Evolutionary conservation across 1,139 yeast genomes (phyloP).

Genomic region (Debaryomycetaceae sp.): DNA sequence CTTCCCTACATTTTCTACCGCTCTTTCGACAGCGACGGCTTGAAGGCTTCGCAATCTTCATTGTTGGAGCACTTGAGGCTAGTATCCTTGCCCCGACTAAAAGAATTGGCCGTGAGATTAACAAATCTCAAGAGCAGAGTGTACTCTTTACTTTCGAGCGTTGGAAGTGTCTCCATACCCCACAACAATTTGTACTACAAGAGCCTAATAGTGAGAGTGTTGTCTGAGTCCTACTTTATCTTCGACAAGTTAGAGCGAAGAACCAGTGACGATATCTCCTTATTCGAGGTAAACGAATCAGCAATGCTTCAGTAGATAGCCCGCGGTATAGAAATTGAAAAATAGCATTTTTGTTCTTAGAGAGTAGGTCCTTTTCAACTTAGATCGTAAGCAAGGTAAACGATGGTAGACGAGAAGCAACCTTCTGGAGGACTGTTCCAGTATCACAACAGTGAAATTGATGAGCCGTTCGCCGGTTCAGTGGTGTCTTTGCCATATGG

Average conservation of each 20-base stretch:
- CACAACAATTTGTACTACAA: not conserved
- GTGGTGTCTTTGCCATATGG: constrained; percentile 41
- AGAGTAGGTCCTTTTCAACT: not conserved
- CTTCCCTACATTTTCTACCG: not conserved
- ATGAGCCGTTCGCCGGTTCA: constrained; percentile 25
- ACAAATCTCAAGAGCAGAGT: not conserved
- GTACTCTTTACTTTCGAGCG: not conserved
- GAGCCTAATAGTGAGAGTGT: not conserved
- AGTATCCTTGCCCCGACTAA: not conserved
- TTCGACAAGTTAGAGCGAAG: not conserved
- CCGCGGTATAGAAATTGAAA: not conserved
- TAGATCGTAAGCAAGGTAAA: too few relatives aligned
- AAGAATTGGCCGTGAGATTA: not conserved
- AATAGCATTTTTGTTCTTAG: not conserved
- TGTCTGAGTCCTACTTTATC: not conserved
- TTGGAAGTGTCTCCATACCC: not conserved
- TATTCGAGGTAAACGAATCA: not conserved
- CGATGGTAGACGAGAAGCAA: not conserved
- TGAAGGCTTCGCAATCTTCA: not conserved
- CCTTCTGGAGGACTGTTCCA: constrained; percentile 5
- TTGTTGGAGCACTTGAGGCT: not conserved
- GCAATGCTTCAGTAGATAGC: not conserved
- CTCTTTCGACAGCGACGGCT: not conserved
- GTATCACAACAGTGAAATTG: constrained; percentile 23
- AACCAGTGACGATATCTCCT: not conserved